These are phyloP conservation scores for Fusarium sp. DNA, from an alignment of 2,329 filamentous ascomycete species.

Conservation along the genomic window DNA sequence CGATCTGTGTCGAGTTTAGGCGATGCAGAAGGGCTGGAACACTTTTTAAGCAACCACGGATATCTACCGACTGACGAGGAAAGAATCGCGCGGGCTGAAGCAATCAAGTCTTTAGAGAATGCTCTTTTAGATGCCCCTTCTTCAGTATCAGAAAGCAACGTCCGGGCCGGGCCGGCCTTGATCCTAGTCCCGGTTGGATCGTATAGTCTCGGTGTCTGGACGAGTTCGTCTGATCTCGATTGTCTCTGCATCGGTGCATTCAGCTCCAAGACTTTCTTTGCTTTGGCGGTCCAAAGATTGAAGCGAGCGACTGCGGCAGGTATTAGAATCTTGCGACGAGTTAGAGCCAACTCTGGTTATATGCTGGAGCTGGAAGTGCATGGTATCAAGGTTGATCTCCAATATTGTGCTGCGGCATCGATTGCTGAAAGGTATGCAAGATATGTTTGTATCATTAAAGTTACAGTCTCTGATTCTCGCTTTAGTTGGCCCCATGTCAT, in stretches of 20 bases:
- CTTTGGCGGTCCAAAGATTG: constrained; percentile 64
- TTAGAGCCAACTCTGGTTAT: constrained; percentile 66
- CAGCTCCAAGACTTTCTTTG: constrained; percentile 68
- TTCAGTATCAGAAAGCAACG: constrained; percentile 7
- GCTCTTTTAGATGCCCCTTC: constrained; percentile 50
- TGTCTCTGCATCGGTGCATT: constrained; percentile 71
- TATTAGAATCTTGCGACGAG: constrained; percentile 63
- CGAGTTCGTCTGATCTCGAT: constrained; percentile 68
- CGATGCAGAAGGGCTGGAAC: constrained; percentile 49
- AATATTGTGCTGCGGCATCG: constrained; percentile 69
- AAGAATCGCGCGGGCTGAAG: constrained; percentile 51
- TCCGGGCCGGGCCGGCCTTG: constrained; percentile 47
- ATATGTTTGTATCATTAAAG: neutral
- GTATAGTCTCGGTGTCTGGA: constrained; percentile 71
- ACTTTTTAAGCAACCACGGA: constrained; percentile 49
- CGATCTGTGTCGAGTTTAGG: constrained; percentile 46
- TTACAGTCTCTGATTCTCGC: neutral
- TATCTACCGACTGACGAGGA: constrained; percentile 61
- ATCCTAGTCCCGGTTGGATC: constrained; percentile 71
- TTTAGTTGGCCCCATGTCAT: constrained; percentile 58
- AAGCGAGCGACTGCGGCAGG: constrained; percentile 54
- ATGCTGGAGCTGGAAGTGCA: constrained; percentile 71
- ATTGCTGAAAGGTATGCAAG: constrained; percentile 59
- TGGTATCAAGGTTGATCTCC: constrained; percentile 68
- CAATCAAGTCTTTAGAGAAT: constrained; percentile 56